These are phyloP conservation scores for Telfairia occidentalis DNA, from an alignment of 331 rosid genomes.

Conservation along the genomic window DNA sequence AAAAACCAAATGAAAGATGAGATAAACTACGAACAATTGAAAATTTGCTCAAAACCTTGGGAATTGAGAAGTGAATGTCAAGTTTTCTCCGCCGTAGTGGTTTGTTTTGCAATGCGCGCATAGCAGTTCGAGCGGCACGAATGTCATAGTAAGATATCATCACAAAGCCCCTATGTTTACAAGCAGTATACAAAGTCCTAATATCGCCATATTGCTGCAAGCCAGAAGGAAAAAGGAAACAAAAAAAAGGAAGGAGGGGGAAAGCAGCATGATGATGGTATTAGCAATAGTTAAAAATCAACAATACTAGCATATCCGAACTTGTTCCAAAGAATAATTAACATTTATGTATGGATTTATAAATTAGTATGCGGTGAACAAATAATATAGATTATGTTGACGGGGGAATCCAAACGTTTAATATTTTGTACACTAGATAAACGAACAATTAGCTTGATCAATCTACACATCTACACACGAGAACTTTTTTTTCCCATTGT, in stretches of 20 bases:
- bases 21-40: background rate
- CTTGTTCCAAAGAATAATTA: background rate
- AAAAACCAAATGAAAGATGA: background rate
- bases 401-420: too few relatives aligned
- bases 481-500: too few relatives aligned
- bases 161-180: conserved; percentile 95
- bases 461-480: too few relatives aligned
- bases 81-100: conserved; percentile 88
- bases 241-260: conserved; percentile 1
- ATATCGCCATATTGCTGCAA: conserved; percentile 82
- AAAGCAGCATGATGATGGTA: background rate
- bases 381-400: too few relatives aligned
- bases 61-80: conserved; percentile 93
- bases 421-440: too few relatives aligned
- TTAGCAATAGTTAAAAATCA: background rate
- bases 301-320: background rate
- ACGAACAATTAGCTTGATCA: too few relatives aligned
- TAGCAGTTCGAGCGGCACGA: conserved; percentile 87
- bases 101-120: conserved; percentile 84
- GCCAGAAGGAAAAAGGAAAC: conserved; percentile 1
- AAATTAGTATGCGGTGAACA: background rate
- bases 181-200: conserved; percentile 85
- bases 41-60: conserved; percentile 48
- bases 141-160: conserved; percentile 96
- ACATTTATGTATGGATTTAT: background rate